phyloP scores from a whole-genome alignment of 345 rosid species.

The Syzygium grande region DNA sequence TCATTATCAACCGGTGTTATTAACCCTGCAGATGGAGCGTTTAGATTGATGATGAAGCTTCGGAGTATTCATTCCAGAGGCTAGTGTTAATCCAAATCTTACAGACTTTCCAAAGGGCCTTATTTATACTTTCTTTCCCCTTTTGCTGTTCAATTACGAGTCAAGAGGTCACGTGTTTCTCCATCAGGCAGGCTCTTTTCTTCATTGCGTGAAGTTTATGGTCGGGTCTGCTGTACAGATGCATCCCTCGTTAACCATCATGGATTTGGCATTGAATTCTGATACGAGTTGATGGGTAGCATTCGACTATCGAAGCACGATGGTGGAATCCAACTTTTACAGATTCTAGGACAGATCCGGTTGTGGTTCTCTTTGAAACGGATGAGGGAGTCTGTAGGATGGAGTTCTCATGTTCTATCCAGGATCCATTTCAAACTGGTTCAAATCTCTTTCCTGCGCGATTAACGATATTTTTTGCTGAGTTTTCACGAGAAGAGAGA shows the following conservation, averaged over 20 bases:
- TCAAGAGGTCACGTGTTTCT: neutral
- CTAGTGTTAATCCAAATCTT: neutral
- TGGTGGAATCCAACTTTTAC: neutral
- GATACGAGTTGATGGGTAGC: neutral
- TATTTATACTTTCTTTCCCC: neutral
- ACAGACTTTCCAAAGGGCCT: neutral
- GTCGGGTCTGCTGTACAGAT: neutral
- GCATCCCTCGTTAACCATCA: neutral
- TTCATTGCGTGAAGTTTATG: neutral
- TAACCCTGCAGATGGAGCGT: conserved; percentile 65
- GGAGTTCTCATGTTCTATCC: neutral
- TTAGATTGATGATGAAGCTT: conserved; percentile 44
- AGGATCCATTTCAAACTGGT: neutral
- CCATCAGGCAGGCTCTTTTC: neutral
- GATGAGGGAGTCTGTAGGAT: neutral
- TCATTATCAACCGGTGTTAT: neutral
- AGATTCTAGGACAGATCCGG: neutral
- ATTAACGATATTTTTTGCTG: neutral
- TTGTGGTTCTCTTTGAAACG: neutral
- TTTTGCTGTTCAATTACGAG: neutral
- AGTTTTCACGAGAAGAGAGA: neutral
- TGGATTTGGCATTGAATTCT: neutral
- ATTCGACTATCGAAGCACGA: neutral
- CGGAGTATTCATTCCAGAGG: neutral
- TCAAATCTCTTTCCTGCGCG: neutral